These are phyloP conservation scores for Colletotrichum sp. DNA, from an alignment of 2,329 filamentous ascomycete species.

Conservation along the genomic window DNA sequence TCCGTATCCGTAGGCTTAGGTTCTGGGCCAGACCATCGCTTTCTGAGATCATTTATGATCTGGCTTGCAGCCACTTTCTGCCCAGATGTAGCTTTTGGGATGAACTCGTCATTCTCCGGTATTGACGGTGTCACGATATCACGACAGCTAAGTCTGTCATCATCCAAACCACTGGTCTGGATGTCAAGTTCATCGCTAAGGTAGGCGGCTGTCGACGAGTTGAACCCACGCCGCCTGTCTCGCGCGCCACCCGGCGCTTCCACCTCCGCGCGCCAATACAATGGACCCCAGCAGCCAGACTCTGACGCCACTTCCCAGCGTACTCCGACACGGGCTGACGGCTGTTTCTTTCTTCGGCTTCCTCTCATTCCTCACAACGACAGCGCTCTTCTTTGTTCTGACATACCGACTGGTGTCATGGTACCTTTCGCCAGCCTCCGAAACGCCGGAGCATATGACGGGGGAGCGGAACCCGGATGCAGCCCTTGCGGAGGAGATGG, in stretches of 20 bases:
- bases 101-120: background rate
- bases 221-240: background rate
- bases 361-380: constrained; percentile 38
- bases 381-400: constrained; percentile 36
- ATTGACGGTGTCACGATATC: background rate
- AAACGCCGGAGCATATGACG: constrained; percentile 31
- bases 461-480: constrained; percentile 35
- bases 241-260: background rate
- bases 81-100: background rate
- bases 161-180: background rate
- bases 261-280: background rate
- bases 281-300: constrained; percentile 24
- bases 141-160: background rate
- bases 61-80: background rate
- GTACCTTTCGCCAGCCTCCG: constrained; percentile 29
- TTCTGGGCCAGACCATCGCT: background rate
- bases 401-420: constrained; percentile 39
- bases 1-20: background rate
- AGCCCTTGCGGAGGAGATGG: constrained; percentile 21
- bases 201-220: background rate
- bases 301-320: constrained; percentile 37
- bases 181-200: background rate
- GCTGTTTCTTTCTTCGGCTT: constrained; percentile 41
- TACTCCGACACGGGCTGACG: constrained; percentile 39
- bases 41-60: constrained; percentile 1